These are phyloP conservation scores for Barnettozyma pratensis DNA, from an alignment of 805 yeast genomes.

Conservation along the genomic window DNA sequence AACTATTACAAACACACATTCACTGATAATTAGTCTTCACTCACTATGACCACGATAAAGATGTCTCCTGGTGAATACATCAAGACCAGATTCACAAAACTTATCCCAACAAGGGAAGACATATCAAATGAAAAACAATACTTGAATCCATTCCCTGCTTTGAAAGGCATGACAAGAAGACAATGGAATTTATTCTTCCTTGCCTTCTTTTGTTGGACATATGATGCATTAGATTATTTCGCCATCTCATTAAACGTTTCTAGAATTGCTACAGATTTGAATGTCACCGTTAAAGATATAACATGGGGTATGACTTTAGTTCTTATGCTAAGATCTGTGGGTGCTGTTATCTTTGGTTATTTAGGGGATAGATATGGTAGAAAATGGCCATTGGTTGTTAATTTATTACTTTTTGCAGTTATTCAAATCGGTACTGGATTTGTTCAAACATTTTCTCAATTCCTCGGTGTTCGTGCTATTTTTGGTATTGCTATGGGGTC, in stretches of 20 bases:
- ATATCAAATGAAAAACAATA: conserved; percentile 31
- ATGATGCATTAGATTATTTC: conserved; percentile 65
- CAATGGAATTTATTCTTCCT: conserved; percentile 52
- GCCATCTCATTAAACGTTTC: conserved; percentile 48
- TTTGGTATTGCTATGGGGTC: conserved; percentile 57
- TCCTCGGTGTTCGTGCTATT: conserved; percentile 56
- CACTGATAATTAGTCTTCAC: not conserved
- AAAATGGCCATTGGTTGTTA: conserved; percentile 49
- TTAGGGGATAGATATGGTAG: conserved; percentile 58
- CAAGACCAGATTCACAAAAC: conserved; percentile 42
- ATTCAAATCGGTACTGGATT: conserved; percentile 64
- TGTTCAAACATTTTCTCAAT: conserved; percentile 48
- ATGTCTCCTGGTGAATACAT: conserved; percentile 7
- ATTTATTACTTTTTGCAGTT: conserved; percentile 40
- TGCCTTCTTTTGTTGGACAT: conserved; percentile 57
- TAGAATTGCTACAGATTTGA: conserved; percentile 41
- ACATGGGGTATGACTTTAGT: conserved; percentile 60
- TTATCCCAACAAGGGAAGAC: conserved; percentile 42
- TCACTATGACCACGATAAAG: not conserved
- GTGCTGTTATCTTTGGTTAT: conserved; percentile 57
- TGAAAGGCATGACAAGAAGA: conserved; percentile 39
- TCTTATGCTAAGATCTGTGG: conserved; percentile 62
- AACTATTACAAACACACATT: too few species aligned
- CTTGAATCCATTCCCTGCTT: conserved; percentile 61
- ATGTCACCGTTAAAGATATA: conserved; percentile 41